Evolutionary conservation across 768 basidiomycete species (phyloP).

Genomic region (Tricholomella constricta): DNA sequence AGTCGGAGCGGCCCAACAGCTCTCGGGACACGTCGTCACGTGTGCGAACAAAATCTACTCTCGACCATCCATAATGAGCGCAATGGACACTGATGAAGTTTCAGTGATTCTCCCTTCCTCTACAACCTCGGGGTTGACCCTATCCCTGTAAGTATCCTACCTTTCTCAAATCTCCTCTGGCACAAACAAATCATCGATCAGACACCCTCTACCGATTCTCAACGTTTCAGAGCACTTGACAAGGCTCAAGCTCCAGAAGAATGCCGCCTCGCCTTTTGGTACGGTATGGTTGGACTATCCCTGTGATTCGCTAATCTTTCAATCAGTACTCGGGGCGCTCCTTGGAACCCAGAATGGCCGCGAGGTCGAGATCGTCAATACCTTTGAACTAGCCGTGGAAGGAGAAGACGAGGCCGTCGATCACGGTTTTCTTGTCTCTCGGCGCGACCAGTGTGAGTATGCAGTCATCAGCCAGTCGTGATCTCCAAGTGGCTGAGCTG

Average conservation of each 20-base stretch:
- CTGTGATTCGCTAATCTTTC: not conserved
- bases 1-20: too few relatives aligned
- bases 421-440: constrained; percentile 75
- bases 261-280: constrained; percentile 67
- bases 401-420: constrained; percentile 65
- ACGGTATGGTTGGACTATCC: constrained; percentile 16
- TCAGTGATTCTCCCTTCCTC: constrained; percentile 74
- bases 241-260: constrained; percentile 75
- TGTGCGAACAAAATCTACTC: not conserved
- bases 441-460: constrained; percentile 81
- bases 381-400: constrained; percentile 84
- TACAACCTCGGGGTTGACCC: constrained; percentile 70
- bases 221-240: constrained; percentile 97
- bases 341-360: constrained; percentile 93
- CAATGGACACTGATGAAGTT: constrained; percentile 80
- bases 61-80: constrained; percentile 37
- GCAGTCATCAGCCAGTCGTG: not conserved
- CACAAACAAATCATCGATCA: constrained; percentile 37
- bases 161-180: not conserved
- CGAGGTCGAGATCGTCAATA: constrained; percentile 96
- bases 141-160: constrained; percentile 61
- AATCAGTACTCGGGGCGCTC: constrained; percentile 85
- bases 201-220: constrained; percentile 94
- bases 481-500: constrained; percentile 2
- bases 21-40: not conserved